phyloP scores from a whole-genome alignment of 192 early-diverging fungal species.

The Backusella circina region DNA sequence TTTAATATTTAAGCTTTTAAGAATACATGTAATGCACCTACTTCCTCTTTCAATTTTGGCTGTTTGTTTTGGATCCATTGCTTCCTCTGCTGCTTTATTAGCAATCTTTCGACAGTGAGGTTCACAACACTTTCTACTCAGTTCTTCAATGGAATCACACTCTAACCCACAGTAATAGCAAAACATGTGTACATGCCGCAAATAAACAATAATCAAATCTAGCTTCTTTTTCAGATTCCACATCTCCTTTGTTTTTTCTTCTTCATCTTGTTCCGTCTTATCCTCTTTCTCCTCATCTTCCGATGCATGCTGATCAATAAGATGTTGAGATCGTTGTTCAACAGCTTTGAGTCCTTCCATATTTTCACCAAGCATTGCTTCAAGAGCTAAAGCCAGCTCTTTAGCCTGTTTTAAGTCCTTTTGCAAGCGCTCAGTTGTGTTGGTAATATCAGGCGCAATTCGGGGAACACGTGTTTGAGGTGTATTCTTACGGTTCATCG shows the following conservation, averaged over 20 bases:
- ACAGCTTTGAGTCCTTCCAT: slow-evolving; percentile 22
- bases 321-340: slow-evolving; percentile 22
- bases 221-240: slow-evolving; percentile 44
- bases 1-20: background rate
- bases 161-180: slow-evolving; percentile 95
- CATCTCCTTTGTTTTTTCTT: background rate
- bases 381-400: slow-evolving; percentile 51
- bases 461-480: slow-evolving; percentile 47
- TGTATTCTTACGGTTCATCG: slow-evolving; percentile 42
- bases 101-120: slow-evolving; percentile 48
- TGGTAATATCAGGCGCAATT: slow-evolving; percentile 66
- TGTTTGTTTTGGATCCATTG: background rate
- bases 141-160: slow-evolving; percentile 80
- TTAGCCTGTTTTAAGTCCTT: slow-evolving; percentile 70
- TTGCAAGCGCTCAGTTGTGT: slow-evolving; percentile 63
- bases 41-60: background rate
- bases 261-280: background rate
- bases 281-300: background rate
- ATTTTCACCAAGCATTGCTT: slow-evolving; percentile 44
- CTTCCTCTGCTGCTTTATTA: slow-evolving; percentile 11
- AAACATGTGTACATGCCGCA: slow-evolving; percentile 87
- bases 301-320: slow-evolving; percentile 3
- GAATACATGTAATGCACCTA: background rate
- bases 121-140: slow-evolving; percentile 70
- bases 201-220: slow-evolving; percentile 83